Evolutionary conservation across 2,329 filamentous ascomycete species (phyloP).

Genomic region (Ophiocordyceps sinensis): DNA sequence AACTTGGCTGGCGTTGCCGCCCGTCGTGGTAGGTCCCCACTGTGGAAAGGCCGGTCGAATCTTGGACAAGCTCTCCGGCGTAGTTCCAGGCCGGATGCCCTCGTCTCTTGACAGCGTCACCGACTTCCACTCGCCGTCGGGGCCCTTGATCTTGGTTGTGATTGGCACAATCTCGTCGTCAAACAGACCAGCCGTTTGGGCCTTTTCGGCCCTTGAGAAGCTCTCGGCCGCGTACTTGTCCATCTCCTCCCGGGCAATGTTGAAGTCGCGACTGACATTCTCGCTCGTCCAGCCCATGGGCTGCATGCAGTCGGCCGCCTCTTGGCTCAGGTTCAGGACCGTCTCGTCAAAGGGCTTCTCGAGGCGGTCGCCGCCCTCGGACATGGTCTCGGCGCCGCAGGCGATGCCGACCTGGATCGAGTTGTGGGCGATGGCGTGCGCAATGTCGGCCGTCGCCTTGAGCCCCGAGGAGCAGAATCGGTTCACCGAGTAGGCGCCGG

Average conservation of each 20-base stretch:
- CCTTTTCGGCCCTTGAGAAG: conserved; percentile 73
- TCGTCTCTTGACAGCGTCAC: conserved; percentile 77
- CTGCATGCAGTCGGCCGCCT: conserved; percentile 74
- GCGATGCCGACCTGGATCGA: conserved; percentile 81
- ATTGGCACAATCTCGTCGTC: conserved; percentile 92
- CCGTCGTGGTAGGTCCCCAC: conserved; percentile 75
- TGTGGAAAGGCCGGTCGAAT: conserved; percentile 82
- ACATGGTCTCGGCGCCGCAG: conserved; percentile 83
- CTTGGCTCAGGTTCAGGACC: conserved; percentile 55
- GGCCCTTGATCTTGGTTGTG: conserved; percentile 65
- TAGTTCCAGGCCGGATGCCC: conserved; percentile 82
- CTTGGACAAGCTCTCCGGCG: conserved; percentile 67
- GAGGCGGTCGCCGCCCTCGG: conserved; percentile 52
- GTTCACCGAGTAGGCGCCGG: conserved; percentile 70
- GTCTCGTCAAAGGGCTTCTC: conserved; percentile 63
- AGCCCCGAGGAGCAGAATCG: conserved; percentile 96
- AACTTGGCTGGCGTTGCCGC: conserved; percentile 87
- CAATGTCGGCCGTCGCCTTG: conserved; percentile 90
- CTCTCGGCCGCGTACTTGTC: conserved; percentile 79
- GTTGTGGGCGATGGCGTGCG: conserved; percentile 67
- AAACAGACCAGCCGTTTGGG: conserved; percentile 83
- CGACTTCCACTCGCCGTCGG: conserved; percentile 64
- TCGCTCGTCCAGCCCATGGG: conserved; percentile 98
- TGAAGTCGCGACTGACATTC: conserved; percentile 86
- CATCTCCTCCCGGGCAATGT: conserved; percentile 64